These are phyloP conservation scores for Selaginella moellendorffii DNA, from an alignment of 75 land plant genomes.

Conservation along the genomic window DNA sequence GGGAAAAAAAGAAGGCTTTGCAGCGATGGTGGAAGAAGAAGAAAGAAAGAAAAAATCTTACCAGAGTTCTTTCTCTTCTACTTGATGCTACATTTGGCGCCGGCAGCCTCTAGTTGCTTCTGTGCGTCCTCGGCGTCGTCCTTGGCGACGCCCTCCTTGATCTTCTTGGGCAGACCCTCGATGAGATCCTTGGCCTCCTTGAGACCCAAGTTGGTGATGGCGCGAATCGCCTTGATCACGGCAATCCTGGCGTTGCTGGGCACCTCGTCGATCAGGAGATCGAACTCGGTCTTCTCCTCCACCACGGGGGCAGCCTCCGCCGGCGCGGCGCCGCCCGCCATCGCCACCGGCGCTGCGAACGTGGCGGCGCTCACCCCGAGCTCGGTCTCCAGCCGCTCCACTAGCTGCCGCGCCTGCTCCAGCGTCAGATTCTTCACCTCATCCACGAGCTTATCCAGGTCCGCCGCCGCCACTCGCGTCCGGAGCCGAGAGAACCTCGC, in stretches of 20 bases:
- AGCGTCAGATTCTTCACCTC: slow-evolving; percentile 7
- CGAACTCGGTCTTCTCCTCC: slow-evolving; percentile 72
- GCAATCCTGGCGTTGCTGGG: slow-evolving; percentile 61
- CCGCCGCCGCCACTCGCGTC: slow-evolving; percentile 9
- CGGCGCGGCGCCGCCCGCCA: slow-evolving; percentile 21
- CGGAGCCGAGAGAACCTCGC: no score
- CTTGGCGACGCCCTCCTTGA: slow-evolving; percentile 59
- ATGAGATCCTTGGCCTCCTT: slow-evolving; percentile 90
- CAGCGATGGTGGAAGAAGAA: no score
- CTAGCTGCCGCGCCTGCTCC: slow-evolving; percentile 13
- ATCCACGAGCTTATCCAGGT: slow-evolving; percentile 8
- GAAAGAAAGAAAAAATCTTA: no score
- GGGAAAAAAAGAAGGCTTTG: no score
- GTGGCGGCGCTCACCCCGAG: slow-evolving; percentile 11
- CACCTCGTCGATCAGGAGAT: slow-evolving; percentile 69
- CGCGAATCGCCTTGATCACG: slow-evolving; percentile 66
- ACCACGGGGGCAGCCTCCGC: slow-evolving; percentile 42
- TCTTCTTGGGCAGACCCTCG: slow-evolving; percentile 77
- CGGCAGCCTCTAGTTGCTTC: slow-evolving; percentile 73
- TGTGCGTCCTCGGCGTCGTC: slow-evolving; percentile 87
- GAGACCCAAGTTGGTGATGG: slow-evolving; percentile 62
- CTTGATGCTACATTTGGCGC: background rate
- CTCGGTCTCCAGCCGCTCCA: slow-evolving; percentile 14
- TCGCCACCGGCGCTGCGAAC: slow-evolving; percentile 13
- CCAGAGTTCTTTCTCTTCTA: no score